Evolutionary conservation across 495 filamentous ascomycete genomes (phyloP), one percentile per base, ranked within the genome.

Genomic region (Daldinia vernicosa): DNA sequence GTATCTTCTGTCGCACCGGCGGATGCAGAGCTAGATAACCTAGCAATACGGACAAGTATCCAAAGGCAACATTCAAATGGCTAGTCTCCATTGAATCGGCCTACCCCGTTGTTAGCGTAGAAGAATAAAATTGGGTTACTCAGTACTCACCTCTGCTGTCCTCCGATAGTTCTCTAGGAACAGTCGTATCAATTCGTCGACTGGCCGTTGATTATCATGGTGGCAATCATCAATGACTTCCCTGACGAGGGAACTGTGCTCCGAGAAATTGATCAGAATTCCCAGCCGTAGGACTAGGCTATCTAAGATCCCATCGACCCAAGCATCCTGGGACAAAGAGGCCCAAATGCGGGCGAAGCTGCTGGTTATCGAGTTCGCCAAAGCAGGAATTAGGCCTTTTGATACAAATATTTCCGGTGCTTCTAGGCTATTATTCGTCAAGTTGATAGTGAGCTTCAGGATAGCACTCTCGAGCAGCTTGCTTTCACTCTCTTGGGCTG

Each of bases 191-290:
- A 89, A 75, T 17, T 70, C 75, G 53, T 83, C 81, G 12, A 89
- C 76, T 27, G 82, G 76, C 54, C 82, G 67, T 27, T 67, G 70
- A 11, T 35, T 57, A 15, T 76, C 71, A 30, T 77, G 60, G 24
- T 63, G 60, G 43, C 74, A 76, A 45, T 77, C 74, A 33, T 74
- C 61, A 28, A 77, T 64, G 27, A 76, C 74, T 12, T 67, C 67
- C 54, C 75, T 75, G 33, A 79, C 80, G 52, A 84, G 74, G 22
- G 72, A 68, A 35, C 77, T 73, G 70, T 90, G 89, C 74, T 97
- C 95, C 17, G 90, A 89, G 67, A 98, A 85, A 75, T 99, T 99
- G 74, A 95, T 97, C 76, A 97, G 87, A 59, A 91, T 88, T 0
- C 94, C 96, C 35, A 97, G 80, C 50, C 90, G 86, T 62, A 98